phyloP scores from a whole-genome alignment of 768 basidiomycete species.

The Lactifluus rugatus region DNA sequence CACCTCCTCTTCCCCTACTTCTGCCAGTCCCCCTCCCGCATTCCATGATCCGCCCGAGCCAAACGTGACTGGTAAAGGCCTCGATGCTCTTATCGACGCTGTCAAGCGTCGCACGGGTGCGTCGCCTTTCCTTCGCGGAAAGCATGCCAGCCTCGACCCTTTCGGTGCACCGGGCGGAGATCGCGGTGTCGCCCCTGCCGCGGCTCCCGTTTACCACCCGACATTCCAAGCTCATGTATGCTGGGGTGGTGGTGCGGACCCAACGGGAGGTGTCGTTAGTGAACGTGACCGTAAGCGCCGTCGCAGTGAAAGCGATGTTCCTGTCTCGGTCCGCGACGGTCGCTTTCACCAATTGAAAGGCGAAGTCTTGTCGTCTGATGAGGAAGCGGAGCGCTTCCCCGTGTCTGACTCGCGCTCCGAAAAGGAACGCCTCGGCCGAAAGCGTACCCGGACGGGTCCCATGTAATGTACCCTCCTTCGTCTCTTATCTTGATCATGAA shows the following conservation, averaged over 20 bases:
- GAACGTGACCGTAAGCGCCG: slow-evolving; percentile 11
- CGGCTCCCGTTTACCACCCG: slow-evolving; percentile 21
- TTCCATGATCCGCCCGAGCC: slow-evolving; percentile 30
- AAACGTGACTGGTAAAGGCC: slow-evolving; percentile 39
- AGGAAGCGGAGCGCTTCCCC: slow-evolving; percentile 12
- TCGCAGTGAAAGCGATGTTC: slow-evolving; percentile 6
- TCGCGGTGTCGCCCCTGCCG: slow-evolving; percentile 24
- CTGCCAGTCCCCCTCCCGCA: slow-evolving; percentile 18
- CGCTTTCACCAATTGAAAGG: slow-evolving; percentile 4
- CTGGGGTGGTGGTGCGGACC: slow-evolving; percentile 15
- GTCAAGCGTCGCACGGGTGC: slow-evolving; percentile 40
- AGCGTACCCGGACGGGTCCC: slow-evolving; percentile 14
- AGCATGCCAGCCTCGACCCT: slow-evolving; percentile 41
- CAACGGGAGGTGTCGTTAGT: neutral
- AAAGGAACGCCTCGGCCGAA: slow-evolving; percentile 12
- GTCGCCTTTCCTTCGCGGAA: slow-evolving; percentile 41
- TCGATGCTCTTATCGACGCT: slow-evolving; percentile 39
- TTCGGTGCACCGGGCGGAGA: slow-evolving; percentile 35
- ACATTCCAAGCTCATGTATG: slow-evolving; percentile 26
- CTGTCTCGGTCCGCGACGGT: slow-evolving; percentile 5
- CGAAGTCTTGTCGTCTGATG: slow-evolving; percentile 9
- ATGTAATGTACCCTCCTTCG: slow-evolving; percentile 4
- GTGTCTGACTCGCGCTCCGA: slow-evolving; percentile 18
- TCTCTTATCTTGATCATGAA: neutral
- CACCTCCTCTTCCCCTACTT: slow-evolving; percentile 8